Base-by-base conservation (phyloP, 495 filamentous ascomycete species). In the Penicillium antarcticum region DNA sequence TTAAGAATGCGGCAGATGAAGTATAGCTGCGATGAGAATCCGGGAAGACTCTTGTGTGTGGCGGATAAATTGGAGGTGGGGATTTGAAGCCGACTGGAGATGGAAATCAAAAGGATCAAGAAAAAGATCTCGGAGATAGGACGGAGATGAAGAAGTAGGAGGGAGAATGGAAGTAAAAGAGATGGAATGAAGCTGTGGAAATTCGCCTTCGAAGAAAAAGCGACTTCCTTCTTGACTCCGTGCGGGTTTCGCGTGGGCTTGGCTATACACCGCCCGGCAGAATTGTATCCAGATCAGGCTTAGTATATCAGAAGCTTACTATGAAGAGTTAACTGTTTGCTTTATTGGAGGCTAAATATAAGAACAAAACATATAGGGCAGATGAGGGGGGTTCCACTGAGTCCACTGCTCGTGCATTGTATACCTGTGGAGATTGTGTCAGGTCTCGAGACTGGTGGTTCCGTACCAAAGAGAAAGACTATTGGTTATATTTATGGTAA, bases 171-270 rank as follows among this genome's bases (percentile, higher is more conserved):
- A 50, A 48, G 29, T 21, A 33, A 54, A 52, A 46, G 53, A 57
- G 58, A 56, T 43, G 54, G 61, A 51, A 51, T 47, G 58, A 66
- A 64, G 57, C 52, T 61, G 37, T 52, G 48, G 64, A 53, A 68
- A 65, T 60, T 63, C 57, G 60, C 56, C 58, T 59, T 60, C 53
- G 58, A 57, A 55, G 61, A 65, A 65, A 65, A 65, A 62, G 60
- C 57, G 56, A 60, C 62, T 60, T 61, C 49, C 48, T 48, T 65
- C 49, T 37, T 48, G 59, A 59, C 61, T 59, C 58, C 61, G 61
- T 64, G 61, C 62, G 62, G 62, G 62, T 61, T 64, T 63, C 58
- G 53, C 51, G 58, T 62, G 58, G 51, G 41, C 61, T 62, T 58
- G 61, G 62, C 53, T 39, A 16, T 10, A 54, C 51, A 63, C 60